Evolutionary conservation across 805 yeast genomes (phyloP).

Genomic region (Kazachstania psychrophila): DNA sequence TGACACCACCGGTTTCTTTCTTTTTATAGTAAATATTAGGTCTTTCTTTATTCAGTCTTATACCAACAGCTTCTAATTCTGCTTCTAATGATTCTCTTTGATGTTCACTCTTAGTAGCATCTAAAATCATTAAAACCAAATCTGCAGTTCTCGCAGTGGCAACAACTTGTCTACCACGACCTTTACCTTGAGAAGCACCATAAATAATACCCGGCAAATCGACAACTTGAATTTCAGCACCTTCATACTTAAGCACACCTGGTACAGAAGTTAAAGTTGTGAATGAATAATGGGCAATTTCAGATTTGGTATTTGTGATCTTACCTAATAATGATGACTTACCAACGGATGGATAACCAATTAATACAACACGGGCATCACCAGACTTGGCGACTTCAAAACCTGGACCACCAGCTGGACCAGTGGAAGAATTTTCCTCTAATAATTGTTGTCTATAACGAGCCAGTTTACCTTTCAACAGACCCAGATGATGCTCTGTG

Average conservation of each 20-base stretch:
- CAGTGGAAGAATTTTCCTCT: conserved; percentile 67
- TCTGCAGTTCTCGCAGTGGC: conserved; percentile 95
- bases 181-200: conserved; percentile 95
- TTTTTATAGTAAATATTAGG: conserved; percentile 72
- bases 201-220: conserved; percentile 95
- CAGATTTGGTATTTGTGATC: conserved; percentile 88
- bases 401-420: conserved; percentile 66
- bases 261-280: conserved; percentile 96
- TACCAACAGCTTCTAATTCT: conserved; percentile 90
- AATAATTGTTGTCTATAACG: conserved; percentile 81
- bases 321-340: conserved; percentile 83
- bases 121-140: conserved; percentile 83
- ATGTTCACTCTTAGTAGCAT: conserved; percentile 88
- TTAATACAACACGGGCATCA: conserved; percentile 89
- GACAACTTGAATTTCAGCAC: conserved; percentile 95
- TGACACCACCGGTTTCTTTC: conserved; percentile 88
- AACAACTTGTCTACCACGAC: conserved; percentile 94
- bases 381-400: conserved; percentile 94
- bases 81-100: conserved; percentile 80
- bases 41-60: conserved; percentile 67
- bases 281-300: conserved; percentile 90
- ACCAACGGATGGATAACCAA: conserved; percentile 98
- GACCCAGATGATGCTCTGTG: conserved; percentile 92
- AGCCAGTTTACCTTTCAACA: conserved; percentile 89
- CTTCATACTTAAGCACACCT: conserved; percentile 88